Evolutionary conservation across 164 flowering plant genomes (phyloP).

Genomic region (Berberis vulgaris): DNA sequence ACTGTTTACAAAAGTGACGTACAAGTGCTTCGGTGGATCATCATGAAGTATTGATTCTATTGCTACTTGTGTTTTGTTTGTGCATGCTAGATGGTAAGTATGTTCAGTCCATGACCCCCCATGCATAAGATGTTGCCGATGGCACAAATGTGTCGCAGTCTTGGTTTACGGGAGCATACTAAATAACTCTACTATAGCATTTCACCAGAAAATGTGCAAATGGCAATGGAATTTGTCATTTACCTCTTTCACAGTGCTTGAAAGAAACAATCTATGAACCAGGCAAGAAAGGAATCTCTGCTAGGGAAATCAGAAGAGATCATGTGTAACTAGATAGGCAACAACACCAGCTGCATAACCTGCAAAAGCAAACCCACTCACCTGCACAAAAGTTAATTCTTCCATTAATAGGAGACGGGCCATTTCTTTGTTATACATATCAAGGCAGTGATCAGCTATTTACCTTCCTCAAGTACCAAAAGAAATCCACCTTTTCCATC

Average conservation of each 20-base stretch:
- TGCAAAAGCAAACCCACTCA: constrained; percentile 93
- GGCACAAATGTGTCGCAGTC: too few species aligned
- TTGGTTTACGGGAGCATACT: too few species aligned
- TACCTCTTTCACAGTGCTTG: neutral
- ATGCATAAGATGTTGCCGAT: too few species aligned
- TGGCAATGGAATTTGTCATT: neutral
- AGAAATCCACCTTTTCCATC: constrained; percentile 95
- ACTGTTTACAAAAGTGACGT: too few species aligned
- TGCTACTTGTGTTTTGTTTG: too few species aligned
- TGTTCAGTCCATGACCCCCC: too few species aligned
- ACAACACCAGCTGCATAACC: constrained; percentile 93
- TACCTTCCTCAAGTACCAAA: constrained; percentile 97
- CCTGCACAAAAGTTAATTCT: constrained; percentile 34
- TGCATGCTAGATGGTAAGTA: too few species aligned
- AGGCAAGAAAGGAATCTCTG: constrained; percentile 26
- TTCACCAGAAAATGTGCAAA: neutral
- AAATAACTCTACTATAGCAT: too few species aligned
- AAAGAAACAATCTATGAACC: constrained; percentile 8
- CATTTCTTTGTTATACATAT: neutral
- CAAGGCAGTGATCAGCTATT: neutral
- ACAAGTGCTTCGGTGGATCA: too few species aligned
- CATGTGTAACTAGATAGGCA: constrained; percentile 65
- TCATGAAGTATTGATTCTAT: too few species aligned
- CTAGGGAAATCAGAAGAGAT: constrained; percentile 63
- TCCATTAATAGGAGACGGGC: neutral